phyloP scores from a whole-genome alignment of 768 basidiomycete species.

The Piloderma croceum region DNA sequence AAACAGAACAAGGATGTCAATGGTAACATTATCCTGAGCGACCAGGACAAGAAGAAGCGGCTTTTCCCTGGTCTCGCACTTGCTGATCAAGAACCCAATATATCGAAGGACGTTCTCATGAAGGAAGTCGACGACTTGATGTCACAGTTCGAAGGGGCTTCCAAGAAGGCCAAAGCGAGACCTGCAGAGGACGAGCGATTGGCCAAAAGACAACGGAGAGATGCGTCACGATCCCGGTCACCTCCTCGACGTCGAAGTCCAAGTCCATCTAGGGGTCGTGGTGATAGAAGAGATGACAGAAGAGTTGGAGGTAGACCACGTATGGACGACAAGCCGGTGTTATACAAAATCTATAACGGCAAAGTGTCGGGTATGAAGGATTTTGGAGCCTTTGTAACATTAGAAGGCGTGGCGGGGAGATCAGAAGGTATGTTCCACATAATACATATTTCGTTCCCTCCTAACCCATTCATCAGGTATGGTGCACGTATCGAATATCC shows the following conservation, averaged over 20 bases:
- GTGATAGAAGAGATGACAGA: slow-evolving; percentile 37
- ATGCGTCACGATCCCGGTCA: slow-evolving; percentile 42
- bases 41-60: slow-evolving; percentile 73
- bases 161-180: slow-evolving; percentile 50
- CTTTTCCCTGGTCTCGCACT: slow-evolving; percentile 88
- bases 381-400: slow-evolving; percentile 89
- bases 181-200: slow-evolving; percentile 40
- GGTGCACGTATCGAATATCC: slow-evolving; percentile 94
- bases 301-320: slow-evolving; percentile 29
- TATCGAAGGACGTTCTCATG: slow-evolving; percentile 75
- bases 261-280: slow-evolving; percentile 57
- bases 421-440: slow-evolving; percentile 72
- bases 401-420: slow-evolving; percentile 83
- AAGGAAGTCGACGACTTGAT: slow-evolving; percentile 89
- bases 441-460: neutral
- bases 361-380: slow-evolving; percentile 83
- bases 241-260: slow-evolving; percentile 47
- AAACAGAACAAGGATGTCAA: slow-evolving; percentile 27
- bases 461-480: slow-evolving; percentile 53
- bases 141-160: slow-evolving; percentile 61
- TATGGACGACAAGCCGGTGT: slow-evolving; percentile 76
- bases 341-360: slow-evolving; percentile 94
- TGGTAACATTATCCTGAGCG: slow-evolving; percentile 37
- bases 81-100: slow-evolving; percentile 63
- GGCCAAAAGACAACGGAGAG: slow-evolving; percentile 57